phyloP scores from a whole-genome alignment of 148 eudicot genomes.

The Pouteria glomerata region DNA sequence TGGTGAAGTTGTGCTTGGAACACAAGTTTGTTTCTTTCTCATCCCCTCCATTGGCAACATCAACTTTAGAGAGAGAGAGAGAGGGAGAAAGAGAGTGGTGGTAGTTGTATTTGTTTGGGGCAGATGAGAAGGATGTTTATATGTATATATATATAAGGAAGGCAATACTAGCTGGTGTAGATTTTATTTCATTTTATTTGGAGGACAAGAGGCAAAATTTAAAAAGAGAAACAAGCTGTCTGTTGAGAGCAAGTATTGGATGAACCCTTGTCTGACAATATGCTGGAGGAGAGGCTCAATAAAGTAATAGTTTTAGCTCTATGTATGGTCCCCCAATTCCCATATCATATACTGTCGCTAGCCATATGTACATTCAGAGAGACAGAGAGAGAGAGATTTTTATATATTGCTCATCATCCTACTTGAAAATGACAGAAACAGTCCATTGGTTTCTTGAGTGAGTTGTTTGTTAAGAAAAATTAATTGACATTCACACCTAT shows the following conservation, averaged over 20 bases:
- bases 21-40: conserved; percentile 20
- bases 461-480: too few relatives aligned
- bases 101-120: conserved; percentile 11
- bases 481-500: too few relatives aligned
- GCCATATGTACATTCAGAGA: neutral
- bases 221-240: conserved; percentile 5
- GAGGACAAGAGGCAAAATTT: conserved; percentile 3
- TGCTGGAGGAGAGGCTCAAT: conserved; percentile 20
- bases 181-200: too few relatives aligned
- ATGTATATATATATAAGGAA: conserved; percentile 9
- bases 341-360: neutral
- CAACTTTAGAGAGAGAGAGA: neutral
- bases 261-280: conserved; percentile 24
- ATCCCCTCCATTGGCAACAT: conserved; percentile 10
- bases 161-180: neutral
- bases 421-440: too few relatives aligned
- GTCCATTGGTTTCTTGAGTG: too few relatives aligned
- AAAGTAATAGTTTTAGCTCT: conserved; percentile 12
- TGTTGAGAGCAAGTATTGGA: conserved; percentile 20
- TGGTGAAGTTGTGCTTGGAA: conserved; percentile 17
- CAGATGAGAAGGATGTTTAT: neutral
- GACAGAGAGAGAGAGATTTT: neutral
- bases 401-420: too few relatives aligned
- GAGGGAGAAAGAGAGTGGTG: conserved; percentile 1
- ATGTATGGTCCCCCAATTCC: conserved; percentile 1